Base-by-base conservation (phyloP, 1,284 basidiomycete species). In the Melampsora occidentalis region DNA sequence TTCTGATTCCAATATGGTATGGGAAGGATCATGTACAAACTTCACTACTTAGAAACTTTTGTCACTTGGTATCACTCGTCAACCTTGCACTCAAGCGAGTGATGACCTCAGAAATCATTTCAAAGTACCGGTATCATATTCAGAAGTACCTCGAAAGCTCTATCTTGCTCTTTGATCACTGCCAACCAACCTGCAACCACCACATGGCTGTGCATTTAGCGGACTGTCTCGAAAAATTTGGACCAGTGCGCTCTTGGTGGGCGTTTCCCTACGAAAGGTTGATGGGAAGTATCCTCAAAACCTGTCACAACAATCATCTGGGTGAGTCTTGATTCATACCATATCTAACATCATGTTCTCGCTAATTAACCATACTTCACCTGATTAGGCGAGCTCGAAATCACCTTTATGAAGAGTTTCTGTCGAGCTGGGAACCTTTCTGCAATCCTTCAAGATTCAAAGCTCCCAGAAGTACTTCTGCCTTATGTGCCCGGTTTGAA, bases 211-310 rank as follows among this genome's bases (percentile, higher is more conserved):
- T 62, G 14, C 57, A 71, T 28, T 39, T 71, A 7, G 33, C 69
- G 5, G n/a, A 71, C 20, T 48, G 39, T 7, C 25, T 71, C 14
- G 69, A 62, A n/a, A 53, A n/a, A 28, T 71, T 63, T 49, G 69
- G 69, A 0, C 59, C 69, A 28, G 69, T 71, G 22, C 57, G 59
- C 42, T 35, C 69, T 5, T 71, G 59, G 69, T 71, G 69, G 69
- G 28, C 20, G 5, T 63, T 71, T 31, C 69, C 69, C 0, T 62
- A 62, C 46, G 59, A 71, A 63, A 25, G 69, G 1, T 71, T 71
- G 16, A 71, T 71, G 69, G 69, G 59, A 2, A 18, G 42, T 20
- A 59, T 71, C 1, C 28, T 61, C 39, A 39, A 63, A 35, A 28
- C 33, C 2, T 71, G 59, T 39, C 57, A 71, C 12, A 71, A 71